Conservation (phyloP, 345 rosid genomes). For the Citropsis articulata region DNA sequence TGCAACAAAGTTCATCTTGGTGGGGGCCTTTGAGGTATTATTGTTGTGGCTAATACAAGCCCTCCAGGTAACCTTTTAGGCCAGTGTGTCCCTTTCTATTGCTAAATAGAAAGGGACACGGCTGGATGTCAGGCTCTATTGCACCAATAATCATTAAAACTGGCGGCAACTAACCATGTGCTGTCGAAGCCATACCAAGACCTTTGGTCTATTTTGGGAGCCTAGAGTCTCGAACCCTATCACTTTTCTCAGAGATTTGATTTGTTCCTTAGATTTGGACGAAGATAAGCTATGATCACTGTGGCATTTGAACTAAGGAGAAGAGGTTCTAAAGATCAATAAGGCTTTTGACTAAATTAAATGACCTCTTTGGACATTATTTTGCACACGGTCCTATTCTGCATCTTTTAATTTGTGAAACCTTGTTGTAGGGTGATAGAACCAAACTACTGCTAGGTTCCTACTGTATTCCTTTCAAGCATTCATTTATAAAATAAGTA, state of each 20-base stretch:
- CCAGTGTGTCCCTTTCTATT: slow-evolving; percentile 12
- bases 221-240: slow-evolving; percentile 21
- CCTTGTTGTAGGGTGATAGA: neutral
- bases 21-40: neutral
- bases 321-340: slow-evolving; percentile 1
- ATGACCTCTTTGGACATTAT: neutral
- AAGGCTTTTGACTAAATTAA: neutral
- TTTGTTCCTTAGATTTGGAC: neutral
- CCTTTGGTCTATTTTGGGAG: slow-evolving; percentile 3
- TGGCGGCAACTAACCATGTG: slow-evolving; percentile 13
- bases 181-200: neutral
- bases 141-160: slow-evolving; percentile 11
- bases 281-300: neutral
- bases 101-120: slow-evolving; percentile 11
- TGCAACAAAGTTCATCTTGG: neutral
- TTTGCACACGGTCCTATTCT: too few species aligned
- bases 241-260: slow-evolving; percentile 3
- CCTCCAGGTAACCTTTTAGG: neutral
- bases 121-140: neutral
- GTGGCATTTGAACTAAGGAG: slow-evolving; percentile 1
- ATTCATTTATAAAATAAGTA: too few species aligned
- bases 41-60: slow-evolving; percentile 6
- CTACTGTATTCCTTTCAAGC: neutral
- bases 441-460: neutral
- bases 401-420: too few species aligned